Conservation (phyloP, 2,329 filamentous ascomycete genomes). For the Metarhizium anisopliae region DNA sequence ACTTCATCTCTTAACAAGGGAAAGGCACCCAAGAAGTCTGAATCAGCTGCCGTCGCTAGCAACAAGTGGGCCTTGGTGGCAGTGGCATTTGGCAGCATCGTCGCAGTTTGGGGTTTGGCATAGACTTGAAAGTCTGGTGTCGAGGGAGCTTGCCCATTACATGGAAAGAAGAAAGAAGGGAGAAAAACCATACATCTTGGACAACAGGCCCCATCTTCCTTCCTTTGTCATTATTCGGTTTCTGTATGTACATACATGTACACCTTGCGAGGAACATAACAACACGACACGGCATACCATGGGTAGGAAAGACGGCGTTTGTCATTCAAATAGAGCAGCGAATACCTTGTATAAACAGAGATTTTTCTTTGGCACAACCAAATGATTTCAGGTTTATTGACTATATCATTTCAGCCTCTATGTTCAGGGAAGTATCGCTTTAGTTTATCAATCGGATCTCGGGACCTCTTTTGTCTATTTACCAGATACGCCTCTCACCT, state of each 20-base stretch:
- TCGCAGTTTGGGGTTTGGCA: background rate
- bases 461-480: background rate
- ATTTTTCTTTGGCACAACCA: background rate
- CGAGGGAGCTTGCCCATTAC: background rate
- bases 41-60: background rate
- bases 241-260: background rate
- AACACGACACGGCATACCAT: background rate
- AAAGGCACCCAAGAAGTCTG: background rate
- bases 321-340: background rate
- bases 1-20: background rate
- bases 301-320: background rate
- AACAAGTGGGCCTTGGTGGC: background rate
- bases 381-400: background rate
- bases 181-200: background rate
- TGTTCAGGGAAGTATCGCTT: no score
- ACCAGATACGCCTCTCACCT: constrained; percentile 24
- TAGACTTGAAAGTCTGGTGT: background rate
- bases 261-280: background rate
- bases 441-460: no score
- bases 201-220: background rate
- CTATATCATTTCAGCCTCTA: background rate
- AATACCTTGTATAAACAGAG: background rate
- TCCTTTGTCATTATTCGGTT: background rate
- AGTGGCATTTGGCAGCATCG: background rate
- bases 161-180: no score